These are phyloP conservation scores for Aspergillus ellipticus DNA, from an alignment of 495 filamentous ascomycete genomes.

Conservation along the genomic window DNA sequence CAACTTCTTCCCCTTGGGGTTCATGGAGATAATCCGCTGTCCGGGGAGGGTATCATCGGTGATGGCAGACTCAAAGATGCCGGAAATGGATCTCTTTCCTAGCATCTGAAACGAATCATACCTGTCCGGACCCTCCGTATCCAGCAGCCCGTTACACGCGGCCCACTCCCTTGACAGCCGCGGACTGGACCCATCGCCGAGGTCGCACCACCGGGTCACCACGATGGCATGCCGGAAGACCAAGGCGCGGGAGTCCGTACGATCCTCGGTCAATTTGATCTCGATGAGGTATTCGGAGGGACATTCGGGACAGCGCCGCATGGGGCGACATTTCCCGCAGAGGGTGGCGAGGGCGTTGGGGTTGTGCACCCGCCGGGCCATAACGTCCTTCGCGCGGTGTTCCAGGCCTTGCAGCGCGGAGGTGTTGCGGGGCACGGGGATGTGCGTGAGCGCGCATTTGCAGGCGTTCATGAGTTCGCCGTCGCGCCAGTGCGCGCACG, in stretches of 20 bases:
- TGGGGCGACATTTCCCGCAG: conserved; percentile 53
- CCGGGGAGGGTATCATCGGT: conserved; percentile 52
- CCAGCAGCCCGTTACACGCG: conserved; percentile 40
- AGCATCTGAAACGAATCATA: conserved; percentile 52
- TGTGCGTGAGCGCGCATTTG: conserved; percentile 56
- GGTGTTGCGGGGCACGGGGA: conserved; percentile 42
- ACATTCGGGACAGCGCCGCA: conserved; percentile 56
- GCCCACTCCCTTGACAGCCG: conserved; percentile 42
- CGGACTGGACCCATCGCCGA: conserved; percentile 50
- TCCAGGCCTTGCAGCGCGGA: conserved; percentile 38
- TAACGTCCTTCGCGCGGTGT: conserved; percentile 35
- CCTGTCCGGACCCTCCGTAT: conserved; percentile 20
- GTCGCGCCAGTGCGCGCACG: conserved; percentile 57
- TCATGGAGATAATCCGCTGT: conserved; percentile 53
- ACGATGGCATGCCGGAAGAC: conserved; percentile 55
- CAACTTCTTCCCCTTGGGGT: conserved; percentile 44
- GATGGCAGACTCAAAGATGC: conserved; percentile 53
- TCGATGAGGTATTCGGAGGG: conserved; percentile 59
- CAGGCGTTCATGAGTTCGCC: conserved; percentile 54
- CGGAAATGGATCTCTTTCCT: conserved; percentile 49
- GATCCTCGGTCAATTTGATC: conserved; percentile 52
- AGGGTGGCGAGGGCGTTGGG: conserved; percentile 44
- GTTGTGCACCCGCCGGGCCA: conserved; percentile 31
- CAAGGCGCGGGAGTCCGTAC: conserved; percentile 13
- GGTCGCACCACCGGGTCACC: conserved; percentile 58